Evolutionary conservation across 768 basidiomycete genomes (phyloP).

Genomic region (Russula brevipes): DNA sequence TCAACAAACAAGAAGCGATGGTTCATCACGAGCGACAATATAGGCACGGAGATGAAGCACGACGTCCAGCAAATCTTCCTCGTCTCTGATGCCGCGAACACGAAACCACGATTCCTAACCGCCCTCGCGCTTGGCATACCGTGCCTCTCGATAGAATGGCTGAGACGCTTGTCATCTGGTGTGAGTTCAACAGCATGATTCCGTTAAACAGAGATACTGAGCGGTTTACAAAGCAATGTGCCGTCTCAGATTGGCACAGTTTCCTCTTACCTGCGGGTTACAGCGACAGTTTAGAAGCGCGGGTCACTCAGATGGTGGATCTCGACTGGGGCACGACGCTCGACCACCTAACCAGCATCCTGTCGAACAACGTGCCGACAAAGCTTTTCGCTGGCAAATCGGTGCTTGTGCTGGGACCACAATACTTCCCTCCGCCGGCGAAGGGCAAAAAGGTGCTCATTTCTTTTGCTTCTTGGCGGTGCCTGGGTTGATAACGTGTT

Average conservation of each 20-base stretch:
- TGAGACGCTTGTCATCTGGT: conserved; percentile 37
- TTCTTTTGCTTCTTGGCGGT: not conserved
- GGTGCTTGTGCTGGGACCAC: conserved; percentile 56
- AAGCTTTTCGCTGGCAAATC: conserved; percentile 52
- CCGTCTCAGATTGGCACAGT: conserved; percentile 50
- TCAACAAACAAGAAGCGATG: conserved; percentile 45
- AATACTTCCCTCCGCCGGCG: conserved; percentile 47
- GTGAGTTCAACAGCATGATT: conserved; percentile 23
- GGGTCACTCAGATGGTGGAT: conserved; percentile 47
- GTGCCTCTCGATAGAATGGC: conserved; percentile 60
- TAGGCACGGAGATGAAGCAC: conserved; percentile 40
- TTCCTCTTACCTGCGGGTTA: conserved; percentile 55
- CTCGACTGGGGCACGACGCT: conserved; percentile 44
- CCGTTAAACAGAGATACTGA: not conserved
- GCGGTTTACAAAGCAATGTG: not conserved
- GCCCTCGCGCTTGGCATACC: conserved; percentile 86
- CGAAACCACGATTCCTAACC: conserved; percentile 75
- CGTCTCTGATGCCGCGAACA: conserved; percentile 56
- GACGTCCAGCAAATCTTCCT: conserved; percentile 56
- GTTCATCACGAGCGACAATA: conserved; percentile 45
- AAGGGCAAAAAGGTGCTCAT: conserved; percentile 36
- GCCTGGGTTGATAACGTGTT: conserved; percentile 16
- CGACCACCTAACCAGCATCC: conserved; percentile 55
- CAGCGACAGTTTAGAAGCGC: conserved; percentile 37
- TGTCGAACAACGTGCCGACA: conserved; percentile 49